Evolutionary conservation across 805 yeast genomes (phyloP), one percentile per base, ranked within the genome.

Genomic region (Wickerhamomyces queroliae): DNA sequence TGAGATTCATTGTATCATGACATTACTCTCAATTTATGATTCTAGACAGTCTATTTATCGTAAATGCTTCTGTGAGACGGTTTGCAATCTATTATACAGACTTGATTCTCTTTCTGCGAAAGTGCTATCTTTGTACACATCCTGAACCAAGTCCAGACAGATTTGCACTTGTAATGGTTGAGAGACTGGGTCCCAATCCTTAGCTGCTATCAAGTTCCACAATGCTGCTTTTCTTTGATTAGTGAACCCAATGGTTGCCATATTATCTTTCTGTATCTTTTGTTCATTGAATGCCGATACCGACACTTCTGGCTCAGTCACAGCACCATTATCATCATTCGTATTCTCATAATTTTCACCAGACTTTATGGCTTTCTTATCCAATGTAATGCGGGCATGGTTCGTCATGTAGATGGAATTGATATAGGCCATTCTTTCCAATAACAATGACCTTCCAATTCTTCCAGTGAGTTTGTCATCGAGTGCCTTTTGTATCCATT

Each of bases 131-230:
- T 49, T 46, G 36, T 70, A 70, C 7, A 58, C 54, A 4, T 42
- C 46, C 18, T 55, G 50, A 0, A 68, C 52, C 16, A 44, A 43
- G 3, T 50, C 47, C n/a, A 63, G 35, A 32, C 65, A 62, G 23
- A 55, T 25, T 33, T 48, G 44, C 2, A 60, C 60, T 42, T 64
- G 63, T 7, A 42, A 6, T 3, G 59, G 56, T 9, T 48, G 50
- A 3, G 47, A 43, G 12, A 48, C 51, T 1, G 53, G 52, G 28
- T 70, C 69, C 83, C 95, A 79, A 53, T 83, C 85, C 40, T 74
- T 74, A 7, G 88, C 82, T 0, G 96, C 80, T 21, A 89, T 56
- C 21, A 89, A 56, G 47, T 73, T 71, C 87, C 95, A 89, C 22
- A 90, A 67, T 0, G 86, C 76, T 1, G 89, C 77, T 55, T 88